Percentiles rank a stretch among this genome's conserved stretches.
These are phyloP conservation scores for Calvatia gigantea DNA, from an alignment of 768 basidiomycete species.

Conservation along the genomic window DNA sequence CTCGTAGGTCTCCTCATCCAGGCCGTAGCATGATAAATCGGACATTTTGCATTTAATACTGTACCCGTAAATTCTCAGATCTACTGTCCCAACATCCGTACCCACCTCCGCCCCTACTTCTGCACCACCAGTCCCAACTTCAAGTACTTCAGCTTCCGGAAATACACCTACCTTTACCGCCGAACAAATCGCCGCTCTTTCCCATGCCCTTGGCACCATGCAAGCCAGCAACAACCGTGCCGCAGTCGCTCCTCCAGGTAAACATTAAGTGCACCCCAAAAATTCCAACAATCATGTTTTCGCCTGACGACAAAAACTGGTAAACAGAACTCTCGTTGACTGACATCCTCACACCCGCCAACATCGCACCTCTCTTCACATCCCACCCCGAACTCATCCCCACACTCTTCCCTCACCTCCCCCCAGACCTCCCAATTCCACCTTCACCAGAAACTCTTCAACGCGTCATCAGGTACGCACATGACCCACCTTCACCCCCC, in stretches of 20 bases:
- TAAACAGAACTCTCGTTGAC: constrained; percentile 58
- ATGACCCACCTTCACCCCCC: not conserved
- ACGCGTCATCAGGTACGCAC: constrained; percentile 57
- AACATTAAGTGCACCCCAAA: not conserved
- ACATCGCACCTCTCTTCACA: constrained; percentile 68
- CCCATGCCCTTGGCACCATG: constrained; percentile 47
- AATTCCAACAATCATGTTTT: not conserved
- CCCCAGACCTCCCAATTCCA: constrained; percentile 67
- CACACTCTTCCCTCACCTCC: constrained; percentile 77
- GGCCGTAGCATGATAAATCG: constrained; percentile 7
- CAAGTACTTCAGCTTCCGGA: not conserved
- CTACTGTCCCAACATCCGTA: constrained; percentile 8
- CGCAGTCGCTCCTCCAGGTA: constrained; percentile 33
- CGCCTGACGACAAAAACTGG: not conserved
- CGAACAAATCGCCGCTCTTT: constrained; percentile 66
- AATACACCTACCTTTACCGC: constrained; percentile 34
- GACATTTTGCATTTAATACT: not conserved
- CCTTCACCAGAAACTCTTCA: constrained; percentile 69
- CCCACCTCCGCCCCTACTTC: constrained; percentile 16
- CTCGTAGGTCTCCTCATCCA: constrained; percentile 25
- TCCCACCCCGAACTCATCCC: constrained; percentile 66
- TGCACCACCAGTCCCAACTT: not conserved
- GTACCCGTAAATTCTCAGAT: constrained; percentile 2
- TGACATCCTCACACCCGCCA: constrained; percentile 73
- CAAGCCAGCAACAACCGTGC: constrained; percentile 27